phyloP scores from a whole-genome alignment of 805 yeast genomes.

The Saccharomycopsis fermentans region DNA sequence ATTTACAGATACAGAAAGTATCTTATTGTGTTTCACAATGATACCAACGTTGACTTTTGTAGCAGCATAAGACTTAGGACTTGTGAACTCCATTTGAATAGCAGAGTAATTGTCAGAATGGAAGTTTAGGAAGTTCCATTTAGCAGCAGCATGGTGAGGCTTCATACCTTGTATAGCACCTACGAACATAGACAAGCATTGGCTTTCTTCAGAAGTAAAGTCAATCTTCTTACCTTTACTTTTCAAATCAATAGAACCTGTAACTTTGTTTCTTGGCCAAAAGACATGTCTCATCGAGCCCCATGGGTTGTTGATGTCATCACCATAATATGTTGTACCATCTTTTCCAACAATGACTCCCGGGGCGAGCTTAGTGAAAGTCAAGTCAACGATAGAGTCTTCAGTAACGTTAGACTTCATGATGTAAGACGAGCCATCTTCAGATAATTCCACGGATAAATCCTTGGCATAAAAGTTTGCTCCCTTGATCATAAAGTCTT shows the following conservation, averaged over 20 bases:
- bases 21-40: conserved; percentile 51
- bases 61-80: conserved; percentile 81
- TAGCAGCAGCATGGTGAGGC: conserved; percentile 96
- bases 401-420: conserved; percentile 55
- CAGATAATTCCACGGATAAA: conserved; percentile 50
- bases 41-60: conserved; percentile 77
- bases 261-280: conserved; percentile 82
- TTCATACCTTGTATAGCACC: conserved; percentile 98
- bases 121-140: conserved; percentile 91
- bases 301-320: conserved; percentile 80
- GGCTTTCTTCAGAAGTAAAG: conserved; percentile 22
- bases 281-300: conserved; percentile 93
- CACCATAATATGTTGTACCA: conserved; percentile 82
- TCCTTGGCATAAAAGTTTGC: conserved; percentile 72
- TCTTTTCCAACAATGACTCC: conserved; percentile 87
- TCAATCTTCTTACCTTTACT: conserved; percentile 25
- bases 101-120: conserved; percentile 68
- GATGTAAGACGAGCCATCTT: conserved; percentile 43
- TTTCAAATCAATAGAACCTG: conserved; percentile 43
- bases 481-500: conserved; percentile 64
- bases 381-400: conserved; percentile 62
- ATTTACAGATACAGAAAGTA: conserved; percentile 54
- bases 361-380: conserved; percentile 49
- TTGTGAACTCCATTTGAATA: conserved; percentile 88
- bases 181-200: conserved; percentile 60